Conservation (phyloP, 306 rosid genomes). For the peach (Prunus persica) region DNA sequence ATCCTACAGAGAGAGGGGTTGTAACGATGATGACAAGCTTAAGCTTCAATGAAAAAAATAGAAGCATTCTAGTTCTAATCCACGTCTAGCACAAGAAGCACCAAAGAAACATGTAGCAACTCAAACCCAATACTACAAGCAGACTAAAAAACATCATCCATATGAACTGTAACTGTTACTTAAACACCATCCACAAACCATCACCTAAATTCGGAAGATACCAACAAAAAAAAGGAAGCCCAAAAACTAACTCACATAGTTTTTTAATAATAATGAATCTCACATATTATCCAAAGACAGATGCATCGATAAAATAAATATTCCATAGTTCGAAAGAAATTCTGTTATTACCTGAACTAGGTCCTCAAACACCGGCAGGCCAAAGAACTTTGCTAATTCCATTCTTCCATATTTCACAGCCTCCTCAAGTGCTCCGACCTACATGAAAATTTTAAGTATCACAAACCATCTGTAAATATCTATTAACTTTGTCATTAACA, state of each 20-base stretch:
- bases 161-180: too few species aligned
- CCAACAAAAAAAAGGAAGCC: too few species aligned
- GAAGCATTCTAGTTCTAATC: neutral
- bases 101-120: conserved; percentile 1
- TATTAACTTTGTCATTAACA: neutral
- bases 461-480: conserved; percentile 6
- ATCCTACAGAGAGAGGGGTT: conserved; percentile 48
- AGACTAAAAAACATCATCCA: neutral
- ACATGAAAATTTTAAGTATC: conserved; percentile 21
- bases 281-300: neutral
- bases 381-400: conserved; percentile 67
- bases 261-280: neutral
- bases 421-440: conserved; percentile 90
- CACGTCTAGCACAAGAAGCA: neutral
- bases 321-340: neutral
- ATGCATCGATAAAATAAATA: neutral
- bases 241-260: neutral
- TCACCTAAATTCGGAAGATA: too few species aligned
- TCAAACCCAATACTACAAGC: neutral
- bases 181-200: too few species aligned
- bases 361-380: conserved; percentile 60
- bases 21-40: neutral
- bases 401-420: conserved; percentile 85
- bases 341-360: conserved; percentile 63
- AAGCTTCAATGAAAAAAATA: neutral